Conservation (phyloP, 202 grass and related monocot species). For the Panicum hallii region DNA sequence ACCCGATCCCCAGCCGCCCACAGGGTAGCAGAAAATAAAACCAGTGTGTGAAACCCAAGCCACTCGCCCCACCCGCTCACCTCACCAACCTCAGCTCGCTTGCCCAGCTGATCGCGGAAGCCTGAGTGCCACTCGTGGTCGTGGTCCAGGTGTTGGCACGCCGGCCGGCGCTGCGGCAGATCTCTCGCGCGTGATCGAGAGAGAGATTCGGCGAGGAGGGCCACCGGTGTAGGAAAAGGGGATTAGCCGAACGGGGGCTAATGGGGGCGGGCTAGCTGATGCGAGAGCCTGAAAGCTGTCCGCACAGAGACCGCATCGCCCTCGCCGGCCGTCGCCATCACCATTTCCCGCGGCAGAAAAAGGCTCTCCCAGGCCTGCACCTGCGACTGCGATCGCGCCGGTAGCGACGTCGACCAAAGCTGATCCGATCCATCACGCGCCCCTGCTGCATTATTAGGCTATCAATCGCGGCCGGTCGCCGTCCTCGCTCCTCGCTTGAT, state of each 20-base stretch:
- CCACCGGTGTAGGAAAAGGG: too few relatives aligned
- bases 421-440: too few relatives aligned
- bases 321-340: slow-evolving; percentile 24
- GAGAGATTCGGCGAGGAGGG: slow-evolving; percentile 35
- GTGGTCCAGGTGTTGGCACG: slow-evolving; percentile 46
- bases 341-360: neutral
- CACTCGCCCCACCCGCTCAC: too few relatives aligned
- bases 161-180: slow-evolving; percentile 35
- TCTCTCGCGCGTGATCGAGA: slow-evolving; percentile 48
- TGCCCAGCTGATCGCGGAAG: too few relatives aligned
- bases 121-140: slow-evolving; percentile 1
- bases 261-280: neutral
- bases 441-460: too few relatives aligned
- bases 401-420: too few relatives aligned
- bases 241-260: too few relatives aligned
- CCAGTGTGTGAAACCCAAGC: neutral
- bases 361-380: slow-evolving; percentile 22
- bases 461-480: too few relatives aligned
- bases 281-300: neutral
- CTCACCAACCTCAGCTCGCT: neutral
- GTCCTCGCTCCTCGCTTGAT: too few relatives aligned
- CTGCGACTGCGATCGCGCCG: slow-evolving; percentile 33
- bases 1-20: neutral
- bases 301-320: neutral
- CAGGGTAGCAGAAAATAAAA: too few relatives aligned